These are phyloP conservation scores for Boletus smithii DNA, from an alignment of 1,284 basidiomycete genomes.

Conservation along the genomic window DNA sequence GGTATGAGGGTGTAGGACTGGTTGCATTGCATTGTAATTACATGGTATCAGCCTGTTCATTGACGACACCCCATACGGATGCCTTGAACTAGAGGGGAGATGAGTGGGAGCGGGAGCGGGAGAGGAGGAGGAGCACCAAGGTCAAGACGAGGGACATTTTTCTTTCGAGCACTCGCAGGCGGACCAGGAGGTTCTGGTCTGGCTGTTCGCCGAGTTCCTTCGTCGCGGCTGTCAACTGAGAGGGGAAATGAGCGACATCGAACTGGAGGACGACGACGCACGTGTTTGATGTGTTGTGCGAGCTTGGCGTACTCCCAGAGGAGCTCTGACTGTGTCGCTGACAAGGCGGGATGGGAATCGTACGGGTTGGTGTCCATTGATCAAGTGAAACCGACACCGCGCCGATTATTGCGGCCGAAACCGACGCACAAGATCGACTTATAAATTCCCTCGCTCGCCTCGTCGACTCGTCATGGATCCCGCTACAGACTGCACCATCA, in stretches of 20 bases:
- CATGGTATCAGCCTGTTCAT: conserved; percentile 62
- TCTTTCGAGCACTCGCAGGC: conserved; percentile 81
- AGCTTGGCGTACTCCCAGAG: conserved; percentile 81
- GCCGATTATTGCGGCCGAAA: too few relatives aligned
- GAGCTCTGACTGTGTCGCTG: conserved; percentile 62
- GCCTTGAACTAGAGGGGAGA: conserved; percentile 75
- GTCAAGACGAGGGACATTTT: conserved; percentile 95
- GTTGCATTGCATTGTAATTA: conserved; percentile 2
- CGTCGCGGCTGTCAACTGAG: conserved; percentile 56
- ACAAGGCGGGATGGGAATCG: conserved; percentile 59
- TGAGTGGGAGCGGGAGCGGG: not conserved
- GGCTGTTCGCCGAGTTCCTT: conserved; percentile 63
- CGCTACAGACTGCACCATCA: conserved; percentile 64
- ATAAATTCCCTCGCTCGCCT: too few relatives aligned
- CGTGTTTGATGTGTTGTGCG: conserved; percentile 65
- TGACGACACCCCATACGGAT: conserved; percentile 91
- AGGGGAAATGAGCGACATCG: conserved; percentile 2
- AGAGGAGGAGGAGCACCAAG: conserved; percentile 42
- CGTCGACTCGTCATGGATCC: not conserved
- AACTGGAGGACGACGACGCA: conserved; percentile 33
- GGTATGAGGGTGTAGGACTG: conserved; percentile 45
- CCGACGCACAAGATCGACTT: too few relatives aligned
- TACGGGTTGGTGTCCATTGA: conserved; percentile 53
- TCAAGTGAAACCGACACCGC: not conserved
- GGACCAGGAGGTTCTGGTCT: conserved; percentile 72